Conservation (phyloP, 139 green algal genomes). For the Coccomyxa sp. region DNA sequence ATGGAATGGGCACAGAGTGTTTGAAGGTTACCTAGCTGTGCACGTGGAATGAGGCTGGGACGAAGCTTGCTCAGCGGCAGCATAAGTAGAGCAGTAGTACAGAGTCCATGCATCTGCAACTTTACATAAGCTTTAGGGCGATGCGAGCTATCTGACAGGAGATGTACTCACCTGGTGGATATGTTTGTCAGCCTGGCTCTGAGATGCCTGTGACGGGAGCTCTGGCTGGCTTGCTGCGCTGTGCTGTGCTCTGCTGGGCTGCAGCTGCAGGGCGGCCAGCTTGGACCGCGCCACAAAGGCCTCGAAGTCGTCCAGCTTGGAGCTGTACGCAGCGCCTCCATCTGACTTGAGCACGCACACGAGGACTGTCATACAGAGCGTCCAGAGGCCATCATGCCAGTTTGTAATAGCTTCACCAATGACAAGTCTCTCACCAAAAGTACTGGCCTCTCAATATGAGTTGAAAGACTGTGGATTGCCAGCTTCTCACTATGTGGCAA, state of each 20-base stretch:
- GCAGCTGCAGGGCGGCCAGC: slow-evolving; percentile 48
- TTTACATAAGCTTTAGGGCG: no score
- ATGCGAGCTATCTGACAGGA: no score
- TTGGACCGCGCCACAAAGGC: slow-evolving; percentile 60
- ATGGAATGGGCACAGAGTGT: no score
- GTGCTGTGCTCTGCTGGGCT: background rate
- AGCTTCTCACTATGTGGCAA: no score
- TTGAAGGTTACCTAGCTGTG: background rate
- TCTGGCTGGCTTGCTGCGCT: background rate
- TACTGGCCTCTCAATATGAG: no score
- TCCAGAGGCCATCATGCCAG: background rate
- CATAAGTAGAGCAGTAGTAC: no score
- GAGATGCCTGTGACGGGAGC: background rate
- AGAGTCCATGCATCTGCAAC: no score
- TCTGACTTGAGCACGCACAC: slow-evolving; percentile 13
- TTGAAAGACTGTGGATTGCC: no score
- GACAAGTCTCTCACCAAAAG: background rate
- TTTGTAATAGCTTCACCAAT: background rate
- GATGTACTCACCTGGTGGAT: background rate
- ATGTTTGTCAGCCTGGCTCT: background rate
- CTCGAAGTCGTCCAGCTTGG: slow-evolving; percentile 78
- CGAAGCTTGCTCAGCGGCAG: no score
- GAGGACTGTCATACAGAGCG: background rate
- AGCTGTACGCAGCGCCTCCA: slow-evolving; percentile 31
- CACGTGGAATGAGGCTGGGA: slow-evolving; percentile 7